These are phyloP conservation scores for Cokeromyces recurvatus DNA, from an alignment of 371 early-diverging fungal species.

Conservation along the genomic window DNA sequence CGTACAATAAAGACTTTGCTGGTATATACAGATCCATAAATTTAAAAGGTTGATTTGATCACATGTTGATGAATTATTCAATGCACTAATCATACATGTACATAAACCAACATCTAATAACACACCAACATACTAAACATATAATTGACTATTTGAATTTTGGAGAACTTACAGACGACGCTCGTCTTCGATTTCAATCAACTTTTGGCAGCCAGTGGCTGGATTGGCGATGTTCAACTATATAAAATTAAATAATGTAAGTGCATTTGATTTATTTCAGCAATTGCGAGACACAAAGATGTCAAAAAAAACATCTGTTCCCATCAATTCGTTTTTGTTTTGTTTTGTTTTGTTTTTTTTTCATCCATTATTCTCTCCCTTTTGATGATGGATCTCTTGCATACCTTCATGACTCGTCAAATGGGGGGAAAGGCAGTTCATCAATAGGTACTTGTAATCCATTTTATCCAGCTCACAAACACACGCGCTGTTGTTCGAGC, in stretches of 20 bases:
- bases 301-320: neutral
- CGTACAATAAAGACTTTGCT: too few species aligned
- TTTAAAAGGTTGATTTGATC: too few species aligned
- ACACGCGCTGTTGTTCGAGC: too few species aligned
- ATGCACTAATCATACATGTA: too few species aligned
- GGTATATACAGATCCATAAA: too few species aligned
- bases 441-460: slow-evolving; percentile 13
- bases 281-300: neutral
- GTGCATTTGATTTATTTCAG: neutral
- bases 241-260: neutral
- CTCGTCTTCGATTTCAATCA: slow-evolving; percentile 94
- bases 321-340: neutral
- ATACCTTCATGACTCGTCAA: slow-evolving; percentile 29
- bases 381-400: neutral
- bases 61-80: too few species aligned
- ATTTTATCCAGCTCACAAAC: too few species aligned
- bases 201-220: slow-evolving; percentile 96
- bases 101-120: too few species aligned
- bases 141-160: too few species aligned
- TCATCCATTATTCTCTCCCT: neutral
- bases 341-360: slow-evolving; percentile 6
- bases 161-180: slow-evolving; percentile 70
- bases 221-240: slow-evolving; percentile 97
- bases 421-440: slow-evolving; percentile 27
- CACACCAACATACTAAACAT: too few species aligned